A percentile compares a stretch with the other conserved stretches of the same genome.
These are phyloP conservation scores for Leccinum ochraceum DNA, from an alignment of 768 basidiomycete genomes.

Conservation along the genomic window DNA sequence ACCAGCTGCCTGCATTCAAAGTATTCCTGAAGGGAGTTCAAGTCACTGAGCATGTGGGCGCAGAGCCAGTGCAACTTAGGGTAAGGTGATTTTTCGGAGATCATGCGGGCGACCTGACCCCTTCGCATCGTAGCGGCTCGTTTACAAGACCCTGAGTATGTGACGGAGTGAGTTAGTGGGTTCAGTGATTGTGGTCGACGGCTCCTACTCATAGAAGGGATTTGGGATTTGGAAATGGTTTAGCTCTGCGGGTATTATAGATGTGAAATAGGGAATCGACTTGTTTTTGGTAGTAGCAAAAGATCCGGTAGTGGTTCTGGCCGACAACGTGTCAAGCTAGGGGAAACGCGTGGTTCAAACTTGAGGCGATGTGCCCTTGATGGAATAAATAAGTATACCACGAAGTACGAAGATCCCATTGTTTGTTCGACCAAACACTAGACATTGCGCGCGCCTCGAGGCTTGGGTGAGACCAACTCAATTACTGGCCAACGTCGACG, in stretches of 20 bases:
- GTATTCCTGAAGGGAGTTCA: conserved; percentile 33
- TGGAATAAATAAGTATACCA: not conserved
- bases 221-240: conserved; percentile 16
- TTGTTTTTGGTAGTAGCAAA: not conserved
- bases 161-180: conserved; percentile 14
- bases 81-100: conserved; percentile 17
- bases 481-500: conserved; percentile 11
- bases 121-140: conserved; percentile 26
- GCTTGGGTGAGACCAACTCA: conserved; percentile 22
- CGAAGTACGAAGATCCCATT: conserved; percentile 2
- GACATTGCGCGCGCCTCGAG: conserved; percentile 32
- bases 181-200: conserved; percentile 10
- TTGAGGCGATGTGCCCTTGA: conserved; percentile 21
- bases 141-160: conserved; percentile 31
- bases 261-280: conserved; percentile 17
- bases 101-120: conserved; percentile 20
- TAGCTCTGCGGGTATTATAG: conserved; percentile 13
- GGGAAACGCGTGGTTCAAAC: conserved; percentile 13
- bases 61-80: conserved; percentile 24
- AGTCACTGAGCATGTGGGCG: conserved; percentile 32
- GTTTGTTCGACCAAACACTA: conserved; percentile 34
- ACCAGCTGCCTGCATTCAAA: conserved; percentile 33
- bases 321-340: conserved; percentile 20
- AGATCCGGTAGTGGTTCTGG: conserved; percentile 1
- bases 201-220: conserved; percentile 22